Base-by-base conservation (phyloP, 2,329 filamentous ascomycete genomes). In the Aspergillus sp. region DNA sequence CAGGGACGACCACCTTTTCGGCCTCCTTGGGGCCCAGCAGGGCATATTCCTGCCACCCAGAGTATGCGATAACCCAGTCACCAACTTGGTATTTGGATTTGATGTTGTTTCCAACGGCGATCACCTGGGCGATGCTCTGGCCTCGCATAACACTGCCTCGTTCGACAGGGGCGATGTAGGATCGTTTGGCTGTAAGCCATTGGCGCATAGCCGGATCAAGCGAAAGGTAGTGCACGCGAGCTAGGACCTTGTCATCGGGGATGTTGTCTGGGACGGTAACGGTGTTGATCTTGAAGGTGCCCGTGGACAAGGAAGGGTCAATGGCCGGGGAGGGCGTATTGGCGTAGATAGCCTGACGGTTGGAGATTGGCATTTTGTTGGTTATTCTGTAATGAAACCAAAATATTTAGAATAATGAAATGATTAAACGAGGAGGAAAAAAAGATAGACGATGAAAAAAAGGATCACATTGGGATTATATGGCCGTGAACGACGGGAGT, bases 141-240 rank as follows among this genome's bases (percentile, higher is more conserved):
- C 83, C 83, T 53, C 83, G 82, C 85, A 89, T 89, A 30, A 77
- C 71, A 46, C 80, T 81, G 54, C 81, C 83, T 47, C 85, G 77
- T 50, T 81, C 69, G 27, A 89, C 83, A 6, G 85, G 83, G 0
- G 83, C 81, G 2, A 86, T 61, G 64, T 89, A 89, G 1, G 83
- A 79, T 28, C 78, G 70, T 32, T 69, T 67, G 39, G 72, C 72
- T 48, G 68, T 84, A 13, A 89, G 66, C 83, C 83, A 88, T 46
- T 80, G 80, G 54, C 85, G 77, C 84, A 88, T 88, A n/a, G 85
- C 83, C 1, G 85, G 85, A 65, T 88, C 85, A 33, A 88, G 72
- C 7, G 81, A 83, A 36, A 87, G 72, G 58, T 87, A 88, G 47
- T 85, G 70, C 2, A 69, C 68, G 45, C 73, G 69, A 45, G 76